Conservation (phyloP, 768 basidiomycete species). For the Boletus subcaerulescens region DNA sequence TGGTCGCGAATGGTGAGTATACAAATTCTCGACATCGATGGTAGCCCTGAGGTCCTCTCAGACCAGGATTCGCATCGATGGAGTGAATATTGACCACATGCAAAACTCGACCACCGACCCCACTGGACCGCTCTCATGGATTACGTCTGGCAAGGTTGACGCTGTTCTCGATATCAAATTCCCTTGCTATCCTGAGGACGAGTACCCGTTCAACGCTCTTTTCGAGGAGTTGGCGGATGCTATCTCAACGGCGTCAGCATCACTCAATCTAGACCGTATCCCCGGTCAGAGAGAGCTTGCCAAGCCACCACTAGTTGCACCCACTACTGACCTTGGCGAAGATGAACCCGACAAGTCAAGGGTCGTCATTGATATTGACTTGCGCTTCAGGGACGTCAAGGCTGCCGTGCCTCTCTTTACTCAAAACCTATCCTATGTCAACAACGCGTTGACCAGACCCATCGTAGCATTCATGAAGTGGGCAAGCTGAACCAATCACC, state of each 20-base stretch:
- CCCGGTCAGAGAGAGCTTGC: constrained; percentile 87
- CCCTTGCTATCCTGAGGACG: constrained; percentile 74
- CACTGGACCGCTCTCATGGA: constrained; percentile 90
- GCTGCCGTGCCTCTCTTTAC: constrained; percentile 93
- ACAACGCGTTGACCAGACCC: constrained; percentile 88
- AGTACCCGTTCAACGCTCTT: constrained; percentile 71
- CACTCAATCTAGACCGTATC: constrained; percentile 54
- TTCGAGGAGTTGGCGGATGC: constrained; percentile 90
- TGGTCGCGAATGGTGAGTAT: constrained; percentile 83
- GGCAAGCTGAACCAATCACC: constrained; percentile 25
- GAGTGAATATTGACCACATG: constrained; percentile 93
- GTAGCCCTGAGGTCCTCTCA: constrained; percentile 28
- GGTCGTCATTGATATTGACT: constrained; percentile 85
- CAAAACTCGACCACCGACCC: constrained; percentile 78
- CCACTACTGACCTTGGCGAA: constrained; percentile 41
- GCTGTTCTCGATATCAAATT: constrained; percentile 98
- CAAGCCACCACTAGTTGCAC: constrained; percentile 79
- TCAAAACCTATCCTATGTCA: constrained; percentile 83
- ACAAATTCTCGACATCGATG: not conserved
- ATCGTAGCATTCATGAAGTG: constrained; percentile 99
- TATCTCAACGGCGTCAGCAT: constrained; percentile 62
- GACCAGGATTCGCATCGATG: constrained; percentile 96
- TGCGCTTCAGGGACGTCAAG: constrained; percentile 93
- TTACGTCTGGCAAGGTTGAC: constrained; percentile 94
- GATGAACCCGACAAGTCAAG: constrained; percentile 38